Conservation (phyloP, 2,329 filamentous ascomycete species). For the Trichoderma oligosporum region DNA sequence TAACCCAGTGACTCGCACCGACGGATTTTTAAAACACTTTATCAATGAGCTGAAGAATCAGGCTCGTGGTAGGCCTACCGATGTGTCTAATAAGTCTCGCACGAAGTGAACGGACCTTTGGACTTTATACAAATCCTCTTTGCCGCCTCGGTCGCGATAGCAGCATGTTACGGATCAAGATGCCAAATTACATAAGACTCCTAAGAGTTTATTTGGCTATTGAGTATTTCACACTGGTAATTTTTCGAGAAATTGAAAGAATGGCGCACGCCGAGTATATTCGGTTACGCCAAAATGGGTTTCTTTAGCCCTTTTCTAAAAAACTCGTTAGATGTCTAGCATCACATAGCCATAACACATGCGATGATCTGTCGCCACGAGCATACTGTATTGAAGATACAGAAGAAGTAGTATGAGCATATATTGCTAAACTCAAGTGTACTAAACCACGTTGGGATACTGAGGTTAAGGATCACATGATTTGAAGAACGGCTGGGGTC, state of each 20-base stretch:
- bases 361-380: not conserved
- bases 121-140: not conserved
- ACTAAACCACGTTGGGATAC: too few relatives aligned
- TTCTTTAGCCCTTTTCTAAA: not conserved
- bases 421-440: too few relatives aligned
- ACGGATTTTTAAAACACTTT: conserved; percentile 46
- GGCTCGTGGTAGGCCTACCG: conserved; percentile 42
- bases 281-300: not conserved
- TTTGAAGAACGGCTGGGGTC: too few relatives aligned
- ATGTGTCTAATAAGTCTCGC: conserved; percentile 32
- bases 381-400: not conserved
- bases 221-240: not conserved
- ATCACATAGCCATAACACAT: too few relatives aligned
- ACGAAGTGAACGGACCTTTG: conserved; percentile 24
- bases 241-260: not conserved
- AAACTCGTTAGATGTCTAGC: too few relatives aligned
- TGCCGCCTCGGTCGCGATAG: not conserved
- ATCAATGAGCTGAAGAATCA: conserved; percentile 51
- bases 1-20: conserved; percentile 23
- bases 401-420: too few relatives aligned
- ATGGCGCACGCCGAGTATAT: not conserved
- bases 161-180: not conserved
- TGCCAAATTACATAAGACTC: too few relatives aligned
- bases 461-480: too few relatives aligned
- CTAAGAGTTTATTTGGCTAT: too few relatives aligned